phyloP scores from a whole-genome alignment of 371 early-diverging fungal species.

The Rhizopus arrhizus region DNA sequence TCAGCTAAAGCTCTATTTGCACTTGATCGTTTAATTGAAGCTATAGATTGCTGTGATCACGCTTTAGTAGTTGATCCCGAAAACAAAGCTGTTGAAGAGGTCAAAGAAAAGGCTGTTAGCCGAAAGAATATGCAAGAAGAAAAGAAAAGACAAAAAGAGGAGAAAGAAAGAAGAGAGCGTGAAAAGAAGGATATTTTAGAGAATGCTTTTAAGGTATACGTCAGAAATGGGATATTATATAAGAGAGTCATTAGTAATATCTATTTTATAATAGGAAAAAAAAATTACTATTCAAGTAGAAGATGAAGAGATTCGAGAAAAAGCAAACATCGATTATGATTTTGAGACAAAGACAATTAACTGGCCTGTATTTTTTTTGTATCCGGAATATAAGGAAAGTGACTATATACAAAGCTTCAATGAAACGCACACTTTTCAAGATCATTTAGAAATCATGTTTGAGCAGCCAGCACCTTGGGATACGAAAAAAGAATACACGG shows the following conservation, averaged over 20 bases:
- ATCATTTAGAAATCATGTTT: conserved; percentile 86
- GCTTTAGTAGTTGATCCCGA: conserved; percentile 72
- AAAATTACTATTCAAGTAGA: conserved; percentile 56
- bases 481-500: conserved; percentile 61
- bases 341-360: conserved; percentile 63
- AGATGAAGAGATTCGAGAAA: conserved; percentile 46
- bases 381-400: conserved; percentile 91
- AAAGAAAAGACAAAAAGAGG: conserved; percentile 48
- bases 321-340: conserved; percentile 69
- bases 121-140: conserved; percentile 46
- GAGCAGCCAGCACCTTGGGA: conserved; percentile 88
- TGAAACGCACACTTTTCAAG: conserved; percentile 80
- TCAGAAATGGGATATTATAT: background rate
- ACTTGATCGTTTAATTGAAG: conserved; percentile 82
- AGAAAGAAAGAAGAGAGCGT: conserved; percentile 49
- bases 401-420: conserved; percentile 88
- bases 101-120: conserved; percentile 45
- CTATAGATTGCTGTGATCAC: conserved; percentile 80
- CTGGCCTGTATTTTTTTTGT: conserved; percentile 91
- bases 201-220: conserved; percentile 50
- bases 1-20: conserved; percentile 81
- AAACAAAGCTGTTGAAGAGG: conserved; percentile 62
- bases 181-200: conserved; percentile 51
- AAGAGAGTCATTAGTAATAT: no score
- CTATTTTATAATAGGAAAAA: conserved; percentile 38